Evolutionary conservation across 1,139 yeast genomes (phyloP).

Genomic region (Lodderomyces jiufengensis): DNA sequence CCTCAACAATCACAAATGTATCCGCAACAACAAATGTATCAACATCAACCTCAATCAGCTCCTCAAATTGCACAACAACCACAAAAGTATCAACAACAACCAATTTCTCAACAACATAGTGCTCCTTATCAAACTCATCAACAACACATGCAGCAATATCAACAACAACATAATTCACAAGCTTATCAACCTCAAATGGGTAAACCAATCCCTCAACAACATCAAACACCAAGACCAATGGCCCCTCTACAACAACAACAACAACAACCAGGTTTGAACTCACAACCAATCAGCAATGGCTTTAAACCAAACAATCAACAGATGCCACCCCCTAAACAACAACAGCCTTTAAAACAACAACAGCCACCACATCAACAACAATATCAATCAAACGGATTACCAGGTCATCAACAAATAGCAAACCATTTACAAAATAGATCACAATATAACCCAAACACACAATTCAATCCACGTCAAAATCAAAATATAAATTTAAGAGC

Average conservation of each 20-base stretch:
- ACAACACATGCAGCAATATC: no score
- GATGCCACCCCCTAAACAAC: conserved; percentile 11
- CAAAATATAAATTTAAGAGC: conserved; percentile 9
- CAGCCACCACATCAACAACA: conserved; percentile 10
- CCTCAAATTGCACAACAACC: conserved; percentile 6
- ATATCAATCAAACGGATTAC: not conserved
- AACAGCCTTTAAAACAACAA: conserved; percentile 4
- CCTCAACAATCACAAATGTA: conserved; percentile 18
- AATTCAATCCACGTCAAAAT: conserved; percentile 4
- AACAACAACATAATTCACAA: conserved; percentile 6
- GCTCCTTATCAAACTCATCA: conserved; percentile 3
- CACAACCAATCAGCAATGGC: no score
- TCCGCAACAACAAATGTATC: not conserved
- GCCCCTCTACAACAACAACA: conserved; percentile 8
- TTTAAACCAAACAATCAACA: conserved; percentile 3
- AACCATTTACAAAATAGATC: conserved; percentile 7
- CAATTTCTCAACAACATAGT: not conserved
- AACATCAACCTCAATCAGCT: not conserved
- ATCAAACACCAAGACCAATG: conserved; percentile 1
- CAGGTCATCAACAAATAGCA: conserved; percentile 3
- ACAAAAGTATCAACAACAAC: conserved; percentile 9
- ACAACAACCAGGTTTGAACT: conserved; percentile 6
- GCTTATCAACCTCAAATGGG: not conserved
- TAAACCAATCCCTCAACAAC: conserved; percentile 6
- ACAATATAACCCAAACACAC: conserved; percentile 8